Conservation (phyloP, 179 eudicot species). For the Spergularia azorica region DNA sequence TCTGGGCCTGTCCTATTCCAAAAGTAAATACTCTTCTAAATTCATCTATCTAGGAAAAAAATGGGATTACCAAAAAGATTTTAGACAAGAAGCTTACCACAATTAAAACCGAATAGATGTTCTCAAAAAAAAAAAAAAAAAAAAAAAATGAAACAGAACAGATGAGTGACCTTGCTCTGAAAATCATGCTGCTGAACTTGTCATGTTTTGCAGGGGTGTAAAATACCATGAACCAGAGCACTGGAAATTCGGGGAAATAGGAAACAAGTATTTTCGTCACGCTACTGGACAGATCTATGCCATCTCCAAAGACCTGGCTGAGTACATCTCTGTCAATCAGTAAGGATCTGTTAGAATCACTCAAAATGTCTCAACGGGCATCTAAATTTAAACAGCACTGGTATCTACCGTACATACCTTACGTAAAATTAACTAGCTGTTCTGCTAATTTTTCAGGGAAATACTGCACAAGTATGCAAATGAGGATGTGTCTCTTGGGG, state of each 20-base stretch:
- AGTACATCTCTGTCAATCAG: constrained; percentile 40
- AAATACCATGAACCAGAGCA: constrained; percentile 47
- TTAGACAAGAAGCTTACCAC: not conserved
- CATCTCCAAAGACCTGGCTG: constrained; percentile 46
- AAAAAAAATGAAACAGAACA: not conserved
- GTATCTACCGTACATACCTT: not conserved
- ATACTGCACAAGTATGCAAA: constrained; percentile 40
- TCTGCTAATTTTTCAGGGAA: constrained; percentile 20
- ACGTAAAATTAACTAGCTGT: not conserved
- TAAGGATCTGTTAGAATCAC: constrained; percentile 13
- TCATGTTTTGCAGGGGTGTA: constrained; percentile 33
- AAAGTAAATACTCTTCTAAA: constrained; percentile 22
- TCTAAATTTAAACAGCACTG: not conserved
- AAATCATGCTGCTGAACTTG: not conserved
- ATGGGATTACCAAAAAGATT: not conserved
- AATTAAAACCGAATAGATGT: not conserved
- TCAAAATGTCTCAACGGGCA: not conserved
- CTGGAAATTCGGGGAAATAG: constrained; percentile 48
- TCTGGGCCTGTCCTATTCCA: constrained; percentile 50
- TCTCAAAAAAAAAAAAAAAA: too few species aligned
- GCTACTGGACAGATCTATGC: constrained; percentile 49
- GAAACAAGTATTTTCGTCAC: constrained; percentile 48
- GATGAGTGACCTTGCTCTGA: not conserved
- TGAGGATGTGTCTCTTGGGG: constrained; percentile 41
- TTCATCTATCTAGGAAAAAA: not conserved